Evolutionary conservation across 441 rosid species (phyloP).

Genomic region (Brassica hybrid): DNA sequence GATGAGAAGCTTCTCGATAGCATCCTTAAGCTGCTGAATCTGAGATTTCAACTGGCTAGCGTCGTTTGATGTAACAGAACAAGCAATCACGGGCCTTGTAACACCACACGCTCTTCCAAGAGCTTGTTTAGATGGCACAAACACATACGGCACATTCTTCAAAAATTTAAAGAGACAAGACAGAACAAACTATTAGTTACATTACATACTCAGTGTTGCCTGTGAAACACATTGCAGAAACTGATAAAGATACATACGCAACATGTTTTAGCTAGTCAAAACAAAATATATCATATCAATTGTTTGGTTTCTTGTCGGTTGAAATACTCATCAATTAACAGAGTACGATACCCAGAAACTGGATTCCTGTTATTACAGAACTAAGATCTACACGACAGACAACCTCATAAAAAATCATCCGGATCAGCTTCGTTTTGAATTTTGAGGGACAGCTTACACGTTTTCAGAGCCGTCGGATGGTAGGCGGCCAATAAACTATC

Average conservation of each 20-base stretch:
- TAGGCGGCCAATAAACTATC: too few relatives aligned
- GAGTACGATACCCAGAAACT: neutral
- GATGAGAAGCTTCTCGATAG: slow-evolving; percentile 93
- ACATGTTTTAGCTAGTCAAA: neutral
- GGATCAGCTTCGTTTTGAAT: too few relatives aligned
- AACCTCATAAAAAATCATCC: too few relatives aligned
- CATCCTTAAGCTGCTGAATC: slow-evolving; percentile 90
- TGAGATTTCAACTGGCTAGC: slow-evolving; percentile 88
- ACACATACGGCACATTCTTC: slow-evolving; percentile 95
- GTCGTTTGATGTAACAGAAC: slow-evolving; percentile 87
- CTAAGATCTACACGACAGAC: too few relatives aligned
- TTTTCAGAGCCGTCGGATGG: too few relatives aligned
- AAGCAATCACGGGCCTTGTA: slow-evolving; percentile 90
- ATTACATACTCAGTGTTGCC: too few relatives aligned
- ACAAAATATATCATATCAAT: neutral
- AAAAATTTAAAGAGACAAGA: neutral
- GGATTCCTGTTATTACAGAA: neutral
- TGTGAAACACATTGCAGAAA: neutral
- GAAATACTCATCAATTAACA: neutral
- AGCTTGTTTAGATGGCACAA: slow-evolving; percentile 94
- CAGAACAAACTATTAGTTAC: neutral
- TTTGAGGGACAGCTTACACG: too few relatives aligned
- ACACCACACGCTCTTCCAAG: slow-evolving; percentile 99
- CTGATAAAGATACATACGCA: neutral
- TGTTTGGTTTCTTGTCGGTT: neutral